Conservation (phyloP, 805 yeast species). For the Pichia insulana region DNA sequence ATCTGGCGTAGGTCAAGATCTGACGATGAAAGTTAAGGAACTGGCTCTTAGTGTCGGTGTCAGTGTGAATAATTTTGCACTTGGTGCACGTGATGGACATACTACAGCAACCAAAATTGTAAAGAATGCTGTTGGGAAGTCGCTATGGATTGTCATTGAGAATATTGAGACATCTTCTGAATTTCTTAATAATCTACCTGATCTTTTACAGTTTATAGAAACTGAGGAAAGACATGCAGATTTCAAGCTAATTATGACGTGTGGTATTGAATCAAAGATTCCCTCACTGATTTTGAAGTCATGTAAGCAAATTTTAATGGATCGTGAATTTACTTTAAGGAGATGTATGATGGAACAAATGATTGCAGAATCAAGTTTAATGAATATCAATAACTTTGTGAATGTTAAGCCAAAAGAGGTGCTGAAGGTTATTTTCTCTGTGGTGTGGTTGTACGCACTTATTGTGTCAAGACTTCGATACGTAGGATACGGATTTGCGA, state of each 20-base stretch:
- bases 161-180: constrained; percentile 65
- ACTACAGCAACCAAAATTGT: constrained; percentile 50
- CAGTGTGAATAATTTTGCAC: constrained; percentile 40
- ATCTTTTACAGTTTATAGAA: constrained; percentile 29
- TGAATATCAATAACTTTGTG: constrained; percentile 3
- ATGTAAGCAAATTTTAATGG: constrained; percentile 51
- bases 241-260: constrained; percentile 60
- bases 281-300: constrained; percentile 50
- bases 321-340: constrained; percentile 54
- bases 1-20: constrained; percentile 58
- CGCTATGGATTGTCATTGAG: constrained; percentile 70
- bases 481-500: constrained; percentile 54
- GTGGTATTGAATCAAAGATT: constrained; percentile 37
- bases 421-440: constrained; percentile 39
- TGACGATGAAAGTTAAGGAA: constrained; percentile 43
- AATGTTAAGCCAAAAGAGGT: constrained; percentile 32
- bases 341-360: constrained; percentile 28
- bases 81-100: constrained; percentile 68
- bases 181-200: constrained; percentile 54
- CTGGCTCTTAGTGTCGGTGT: constrained; percentile 29
- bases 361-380: constrained; percentile 19
- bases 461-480: constrained; percentile 51
- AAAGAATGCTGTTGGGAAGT: constrained; percentile 34
- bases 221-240: constrained; percentile 15
- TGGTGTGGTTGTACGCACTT: constrained; percentile 66